Percentiles rank a stretch among this genome's conserved stretches.
These are phyloP conservation scores for Neospermospora avenae DNA, from an alignment of 2,329 filamentous ascomycete genomes.

Conservation along the genomic window DNA sequence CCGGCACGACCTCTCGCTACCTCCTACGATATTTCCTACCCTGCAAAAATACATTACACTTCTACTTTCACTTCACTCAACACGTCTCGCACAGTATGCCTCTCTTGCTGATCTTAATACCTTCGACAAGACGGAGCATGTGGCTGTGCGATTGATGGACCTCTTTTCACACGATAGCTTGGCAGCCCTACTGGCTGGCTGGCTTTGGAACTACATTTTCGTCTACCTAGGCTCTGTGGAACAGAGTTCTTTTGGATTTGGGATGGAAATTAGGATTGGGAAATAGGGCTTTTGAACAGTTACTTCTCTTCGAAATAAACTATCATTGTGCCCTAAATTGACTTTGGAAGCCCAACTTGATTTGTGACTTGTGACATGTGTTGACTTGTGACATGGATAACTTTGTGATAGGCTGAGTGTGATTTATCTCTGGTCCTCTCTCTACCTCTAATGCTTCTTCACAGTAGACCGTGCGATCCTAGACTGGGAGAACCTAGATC, in stretches of 20 bases:
- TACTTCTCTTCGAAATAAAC: neutral
- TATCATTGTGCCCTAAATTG: neutral
- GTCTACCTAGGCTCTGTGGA: slow-evolving; percentile 6
- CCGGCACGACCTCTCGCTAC: neutral
- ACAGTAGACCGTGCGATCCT: too few relatives aligned
- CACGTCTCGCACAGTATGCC: too few relatives aligned
- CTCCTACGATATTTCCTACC: neutral
- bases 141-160: neutral
- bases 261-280: neutral
- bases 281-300: neutral
- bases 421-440: too few relatives aligned
- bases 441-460: too few relatives aligned
- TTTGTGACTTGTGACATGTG: neutral
- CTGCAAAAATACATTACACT: neutral
- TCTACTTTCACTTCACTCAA: neutral
- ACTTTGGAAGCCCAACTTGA: neutral
- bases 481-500: too few relatives aligned
- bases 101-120: too few relatives aligned
- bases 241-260: slow-evolving; percentile 2
- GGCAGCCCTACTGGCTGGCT: neutral
- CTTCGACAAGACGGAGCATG: neutral
- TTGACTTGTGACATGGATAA: neutral
- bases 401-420: neutral
- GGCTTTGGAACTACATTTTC: slow-evolving; percentile 7
- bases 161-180: neutral